These are phyloP conservation scores for Aurantiochytrium sp. DNA, from an alignment of 108 stramenopile genomes.

Conservation along the genomic window DNA sequence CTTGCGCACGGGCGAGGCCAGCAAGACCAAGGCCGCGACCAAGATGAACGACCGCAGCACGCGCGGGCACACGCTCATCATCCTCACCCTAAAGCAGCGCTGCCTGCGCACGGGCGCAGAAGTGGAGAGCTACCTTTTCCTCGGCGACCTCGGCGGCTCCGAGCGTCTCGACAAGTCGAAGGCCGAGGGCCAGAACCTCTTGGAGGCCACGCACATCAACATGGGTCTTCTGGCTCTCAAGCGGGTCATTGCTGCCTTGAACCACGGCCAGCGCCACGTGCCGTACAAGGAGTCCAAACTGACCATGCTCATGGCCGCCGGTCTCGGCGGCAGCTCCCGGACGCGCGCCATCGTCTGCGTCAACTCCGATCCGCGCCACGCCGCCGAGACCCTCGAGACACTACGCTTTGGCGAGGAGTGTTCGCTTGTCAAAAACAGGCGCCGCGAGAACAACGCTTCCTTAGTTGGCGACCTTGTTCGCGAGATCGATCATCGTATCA, in stretches of 20 bases:
- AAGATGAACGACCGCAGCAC: conserved; percentile 65
- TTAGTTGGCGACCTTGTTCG: conserved; percentile 26
- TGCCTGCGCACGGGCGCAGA: conserved; percentile 39
- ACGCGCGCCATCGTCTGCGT: conserved; percentile 62
- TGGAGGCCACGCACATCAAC: conserved; percentile 71
- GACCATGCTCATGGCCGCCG: conserved; percentile 61
- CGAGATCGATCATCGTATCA: conserved; percentile 24
- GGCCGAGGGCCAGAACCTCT: conserved; percentile 30
- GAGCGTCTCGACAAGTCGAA: conserved; percentile 64
- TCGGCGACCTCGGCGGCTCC: conserved; percentile 66
- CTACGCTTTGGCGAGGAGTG: conserved; percentile 63
- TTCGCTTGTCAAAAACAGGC: conserved; percentile 35
- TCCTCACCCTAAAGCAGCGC: conserved; percentile 55
- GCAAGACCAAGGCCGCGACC: conserved; percentile 62
- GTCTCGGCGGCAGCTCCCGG: conserved; percentile 63
- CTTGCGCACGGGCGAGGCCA: conserved; percentile 49
- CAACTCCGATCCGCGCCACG: conserved; percentile 53
- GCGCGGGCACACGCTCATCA: conserved; percentile 66
- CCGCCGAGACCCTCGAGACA: conserved; percentile 56
- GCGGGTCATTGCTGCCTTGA: conserved; percentile 58
- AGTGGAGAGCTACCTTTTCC: conserved; percentile 52
- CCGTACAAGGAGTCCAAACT: conserved; percentile 69
- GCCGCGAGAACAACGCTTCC: conserved; percentile 34
- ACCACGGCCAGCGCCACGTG: conserved; percentile 41
- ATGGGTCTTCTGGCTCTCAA: conserved; percentile 62